Conservation (phyloP, 495 filamentous ascomycete species). For the Chaetomium tenue region DNA sequence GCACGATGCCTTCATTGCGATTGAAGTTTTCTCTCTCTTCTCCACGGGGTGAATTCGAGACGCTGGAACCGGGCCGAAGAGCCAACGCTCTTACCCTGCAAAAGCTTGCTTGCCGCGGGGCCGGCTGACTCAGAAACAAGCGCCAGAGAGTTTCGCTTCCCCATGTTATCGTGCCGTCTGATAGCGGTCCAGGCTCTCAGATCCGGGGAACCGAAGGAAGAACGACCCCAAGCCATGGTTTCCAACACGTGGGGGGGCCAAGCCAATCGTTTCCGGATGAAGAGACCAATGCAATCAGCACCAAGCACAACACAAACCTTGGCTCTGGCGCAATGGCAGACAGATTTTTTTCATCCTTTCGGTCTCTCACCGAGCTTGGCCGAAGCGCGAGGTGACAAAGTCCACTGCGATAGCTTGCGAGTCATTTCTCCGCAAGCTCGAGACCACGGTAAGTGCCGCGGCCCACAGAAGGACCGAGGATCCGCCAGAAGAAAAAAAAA, state of each 20-base stretch:
- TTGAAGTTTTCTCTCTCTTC: constrained; percentile 1
- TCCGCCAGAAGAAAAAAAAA: constrained; percentile 10
- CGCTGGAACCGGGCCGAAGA: constrained; percentile 21
- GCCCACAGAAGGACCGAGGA: constrained; percentile 29
- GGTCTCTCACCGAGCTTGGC: constrained; percentile 10
- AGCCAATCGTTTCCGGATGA: constrained; percentile 15
- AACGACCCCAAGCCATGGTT: constrained; percentile 6
- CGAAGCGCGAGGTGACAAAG: constrained; percentile 18
- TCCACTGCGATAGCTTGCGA: constrained; percentile 11
- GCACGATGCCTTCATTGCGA: background rate
- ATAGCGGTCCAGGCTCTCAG: background rate
- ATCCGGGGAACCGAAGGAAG: constrained; percentile 7
- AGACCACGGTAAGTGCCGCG: constrained; percentile 21
- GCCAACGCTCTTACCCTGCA: constrained; percentile 16
- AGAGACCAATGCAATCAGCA: constrained; percentile 4
- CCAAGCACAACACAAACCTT: background rate
- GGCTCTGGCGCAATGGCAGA: background rate
- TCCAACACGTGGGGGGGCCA: constrained; percentile 17
- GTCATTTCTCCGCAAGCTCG: constrained; percentile 21
- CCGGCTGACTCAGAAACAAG: constrained; percentile 16
- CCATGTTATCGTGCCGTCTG: background rate
- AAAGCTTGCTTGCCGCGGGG: background rate
- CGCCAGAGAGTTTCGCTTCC: background rate
- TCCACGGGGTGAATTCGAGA: background rate
- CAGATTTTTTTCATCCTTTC: constrained; percentile 17